Conservation (phyloP, 805 yeast species). For the Zygosaccharomyces gambellarensis region DNA sequence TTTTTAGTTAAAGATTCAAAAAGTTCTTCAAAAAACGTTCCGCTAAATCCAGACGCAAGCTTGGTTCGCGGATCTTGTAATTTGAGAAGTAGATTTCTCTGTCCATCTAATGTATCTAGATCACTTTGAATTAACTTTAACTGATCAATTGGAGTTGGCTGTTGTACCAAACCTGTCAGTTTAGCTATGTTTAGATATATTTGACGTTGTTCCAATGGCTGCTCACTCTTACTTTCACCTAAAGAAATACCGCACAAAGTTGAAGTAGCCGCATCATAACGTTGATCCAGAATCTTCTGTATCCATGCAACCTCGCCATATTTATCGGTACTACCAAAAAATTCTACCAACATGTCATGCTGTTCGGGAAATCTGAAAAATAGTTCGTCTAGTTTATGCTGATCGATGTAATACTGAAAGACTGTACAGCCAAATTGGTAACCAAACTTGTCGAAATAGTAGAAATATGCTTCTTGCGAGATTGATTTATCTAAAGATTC, state of each 20-base stretch:
- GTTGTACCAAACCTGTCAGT: constrained; percentile 48
- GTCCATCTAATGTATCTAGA: constrained; percentile 47
- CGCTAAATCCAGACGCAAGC: constrained; percentile 22
- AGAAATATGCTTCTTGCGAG: constrained; percentile 44
- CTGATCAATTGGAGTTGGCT: constrained; percentile 5
- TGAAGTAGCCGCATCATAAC: constrained; percentile 47
- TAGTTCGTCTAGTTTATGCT: constrained; percentile 49
- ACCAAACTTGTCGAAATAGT: constrained; percentile 57
- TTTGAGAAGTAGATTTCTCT: constrained; percentile 37
- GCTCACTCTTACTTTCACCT: constrained; percentile 40
- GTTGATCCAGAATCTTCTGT: constrained; percentile 48
- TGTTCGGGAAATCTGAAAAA: constrained; percentile 55
- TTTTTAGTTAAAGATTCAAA: constrained; percentile 24
- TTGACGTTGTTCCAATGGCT: constrained; percentile 36
- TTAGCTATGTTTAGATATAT: constrained; percentile 69
- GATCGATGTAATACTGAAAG: constrained; percentile 52
- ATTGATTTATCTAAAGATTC: constrained; percentile 40
- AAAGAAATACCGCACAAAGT: constrained; percentile 43
- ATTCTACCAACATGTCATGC: constrained; percentile 45
- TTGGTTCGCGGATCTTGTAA: constrained; percentile 22
- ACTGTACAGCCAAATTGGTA: constrained; percentile 63
- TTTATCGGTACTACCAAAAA: constrained; percentile 43
- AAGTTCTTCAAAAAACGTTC: constrained; percentile 21
- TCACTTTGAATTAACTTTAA: constrained; percentile 47
- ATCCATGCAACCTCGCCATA: constrained; percentile 69